These are phyloP conservation scores for Malassezia vespertilionis DNA, from an alignment of 1,284 basidiomycete genomes.

Conservation along the genomic window DNA sequence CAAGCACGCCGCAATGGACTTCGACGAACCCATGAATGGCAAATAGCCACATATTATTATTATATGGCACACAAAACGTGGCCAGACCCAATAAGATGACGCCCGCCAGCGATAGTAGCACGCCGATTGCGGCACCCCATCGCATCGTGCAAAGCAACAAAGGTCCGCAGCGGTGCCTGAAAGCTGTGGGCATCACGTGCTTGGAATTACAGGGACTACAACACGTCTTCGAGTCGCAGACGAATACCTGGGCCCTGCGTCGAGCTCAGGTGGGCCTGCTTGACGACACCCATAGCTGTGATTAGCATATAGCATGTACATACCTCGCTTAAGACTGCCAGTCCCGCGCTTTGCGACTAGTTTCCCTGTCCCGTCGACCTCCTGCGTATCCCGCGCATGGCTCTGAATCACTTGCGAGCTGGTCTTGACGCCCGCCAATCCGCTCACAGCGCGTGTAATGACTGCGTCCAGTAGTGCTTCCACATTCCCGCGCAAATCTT, in stretches of 20 bases:
- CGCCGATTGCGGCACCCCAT: too few relatives aligned
- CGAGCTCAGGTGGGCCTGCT: conserved; percentile 67
- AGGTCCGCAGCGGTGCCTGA: too few relatives aligned
- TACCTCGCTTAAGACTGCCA: conserved; percentile 4
- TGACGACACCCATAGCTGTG: conserved; percentile 27
- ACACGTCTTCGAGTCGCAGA: conserved; percentile 47
- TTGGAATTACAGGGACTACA: conserved; percentile 8
- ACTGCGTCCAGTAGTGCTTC: conserved; percentile 68
- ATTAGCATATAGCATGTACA: background rate
- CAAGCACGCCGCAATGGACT: conserved; percentile 4
- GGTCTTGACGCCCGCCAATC: conserved; percentile 10
- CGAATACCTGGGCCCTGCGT: conserved; percentile 75
- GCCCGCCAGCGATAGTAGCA: conserved; percentile 7
- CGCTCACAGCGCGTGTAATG: conserved; percentile 30
- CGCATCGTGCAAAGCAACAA: too few relatives aligned
- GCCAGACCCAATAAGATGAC: conserved; percentile 11
- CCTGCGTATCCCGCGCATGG: conserved; percentile 8
- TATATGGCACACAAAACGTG: conserved; percentile 11
- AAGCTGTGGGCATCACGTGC: too few relatives aligned
- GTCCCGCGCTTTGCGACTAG: conserved; percentile 1
- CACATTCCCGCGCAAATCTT: conserved; percentile 68
- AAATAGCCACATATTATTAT: conserved; percentile 8
- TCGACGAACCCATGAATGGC: background rate
- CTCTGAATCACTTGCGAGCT: conserved; percentile 9
- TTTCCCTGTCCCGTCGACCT: background rate